A percentile compares a stretch with the other conserved stretches of the same genome.
These are phyloP conservation scores for Zhuliangozyma blackwelliae DNA, from an alignment of 1,139 yeast species.

Conservation along the genomic window DNA sequence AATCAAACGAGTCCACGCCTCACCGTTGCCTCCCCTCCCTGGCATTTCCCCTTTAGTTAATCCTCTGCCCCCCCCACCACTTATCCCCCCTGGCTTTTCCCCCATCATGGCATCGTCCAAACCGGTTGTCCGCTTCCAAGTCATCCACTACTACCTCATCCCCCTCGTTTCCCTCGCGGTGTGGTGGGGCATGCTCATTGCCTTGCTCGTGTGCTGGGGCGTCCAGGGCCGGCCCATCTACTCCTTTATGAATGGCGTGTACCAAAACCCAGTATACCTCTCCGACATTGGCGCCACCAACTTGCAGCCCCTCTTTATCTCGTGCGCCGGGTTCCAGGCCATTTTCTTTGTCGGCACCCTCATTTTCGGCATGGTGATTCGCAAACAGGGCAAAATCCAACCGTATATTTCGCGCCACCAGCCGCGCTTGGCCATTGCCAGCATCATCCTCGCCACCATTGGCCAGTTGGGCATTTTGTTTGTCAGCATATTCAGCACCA, in stretches of 20 bases:
- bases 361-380: conserved; percentile 51
- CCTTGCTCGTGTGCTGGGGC: conserved; percentile 51
- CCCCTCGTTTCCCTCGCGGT: conserved; percentile 27
- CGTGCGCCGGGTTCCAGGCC: conserved; percentile 79
- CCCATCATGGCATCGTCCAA: conserved; percentile 1
- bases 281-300: conserved; percentile 86
- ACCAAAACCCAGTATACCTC: conserved; percentile 62
- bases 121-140: conserved; percentile 20
- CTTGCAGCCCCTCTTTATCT: conserved; percentile 75
- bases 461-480: conserved; percentile 78
- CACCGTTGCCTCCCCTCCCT: no score
- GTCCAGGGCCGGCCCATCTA: conserved; percentile 75
- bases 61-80: background rate
- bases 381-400: conserved; percentile 51
- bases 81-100: background rate
- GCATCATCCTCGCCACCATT: conserved; percentile 51
- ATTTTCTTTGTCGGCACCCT: conserved; percentile 68
- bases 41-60: no score
- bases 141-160: conserved; percentile 32
- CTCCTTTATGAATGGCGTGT: conserved; percentile 42
- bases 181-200: conserved; percentile 44
- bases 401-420: conserved; percentile 49
- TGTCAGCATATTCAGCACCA: conserved; percentile 72
- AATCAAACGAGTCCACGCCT: no score
- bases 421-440: conserved; percentile 43